phyloP scores from a whole-genome alignment of 2,329 filamentous ascomycete genomes.

The Akanthomyces muscarius region DNA sequence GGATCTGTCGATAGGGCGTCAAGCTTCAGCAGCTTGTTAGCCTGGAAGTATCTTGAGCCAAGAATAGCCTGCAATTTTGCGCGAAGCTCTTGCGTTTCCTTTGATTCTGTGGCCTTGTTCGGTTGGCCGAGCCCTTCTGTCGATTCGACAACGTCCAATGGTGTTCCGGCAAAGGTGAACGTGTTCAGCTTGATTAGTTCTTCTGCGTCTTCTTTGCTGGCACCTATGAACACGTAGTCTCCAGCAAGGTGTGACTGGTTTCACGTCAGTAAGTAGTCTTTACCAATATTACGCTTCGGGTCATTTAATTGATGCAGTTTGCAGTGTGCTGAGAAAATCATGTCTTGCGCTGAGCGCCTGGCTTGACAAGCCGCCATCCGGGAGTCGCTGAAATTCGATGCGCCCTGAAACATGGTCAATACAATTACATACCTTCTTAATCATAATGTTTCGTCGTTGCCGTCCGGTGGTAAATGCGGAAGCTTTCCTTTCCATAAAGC shows the following conservation, averaged over 20 bases:
- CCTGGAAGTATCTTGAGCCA: slow-evolving; percentile 66
- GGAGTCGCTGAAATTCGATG: slow-evolving; percentile 44
- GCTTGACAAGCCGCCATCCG: slow-evolving; percentile 9
- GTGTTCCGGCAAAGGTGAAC: slow-evolving; percentile 63
- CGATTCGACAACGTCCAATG: slow-evolving; percentile 52
- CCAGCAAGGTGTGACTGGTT: slow-evolving; percentile 65
- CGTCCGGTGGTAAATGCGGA: slow-evolving; percentile 45
- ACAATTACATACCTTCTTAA: slow-evolving; percentile 70
- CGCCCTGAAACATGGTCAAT: slow-evolving; percentile 31
- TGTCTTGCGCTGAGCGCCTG: slow-evolving; percentile 41
- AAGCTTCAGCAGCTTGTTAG: slow-evolving; percentile 74
- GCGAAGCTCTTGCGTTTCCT: slow-evolving; percentile 57
- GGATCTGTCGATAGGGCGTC: slow-evolving; percentile 71
- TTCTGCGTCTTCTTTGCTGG: slow-evolving; percentile 60
- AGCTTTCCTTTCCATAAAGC: slow-evolving; percentile 69
- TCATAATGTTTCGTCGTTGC: slow-evolving; percentile 52
- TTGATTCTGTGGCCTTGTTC: slow-evolving; percentile 43
- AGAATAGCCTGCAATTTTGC: slow-evolving; percentile 68
- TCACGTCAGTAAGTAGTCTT: slow-evolving; percentile 60
- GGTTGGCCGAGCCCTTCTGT: slow-evolving; percentile 36
- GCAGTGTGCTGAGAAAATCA: slow-evolving; percentile 39
- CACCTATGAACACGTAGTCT: slow-evolving; percentile 64
- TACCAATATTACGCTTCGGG: background rate
- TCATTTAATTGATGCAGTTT: slow-evolving; percentile 10
- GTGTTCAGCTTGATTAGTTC: slow-evolving; percentile 65